A percentile compares a stretch with the other conserved stretches of the same genome.
Conservation (phyloP, 495 filamentous ascomycete genomes). For the Xylaria scruposa region DNA sequence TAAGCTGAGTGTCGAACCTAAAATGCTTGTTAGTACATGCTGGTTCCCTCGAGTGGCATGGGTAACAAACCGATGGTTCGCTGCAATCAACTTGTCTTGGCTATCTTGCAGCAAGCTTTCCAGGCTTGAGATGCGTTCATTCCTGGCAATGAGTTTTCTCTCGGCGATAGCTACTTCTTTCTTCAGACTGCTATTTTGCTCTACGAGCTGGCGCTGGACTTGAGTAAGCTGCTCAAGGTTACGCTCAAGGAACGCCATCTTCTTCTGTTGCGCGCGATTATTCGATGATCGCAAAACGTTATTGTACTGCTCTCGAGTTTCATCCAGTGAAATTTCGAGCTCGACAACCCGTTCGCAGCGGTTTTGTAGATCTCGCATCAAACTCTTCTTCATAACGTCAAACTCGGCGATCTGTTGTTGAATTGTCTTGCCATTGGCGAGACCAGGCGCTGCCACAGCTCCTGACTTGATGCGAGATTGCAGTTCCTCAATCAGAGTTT, state of each 20-base stretch:
- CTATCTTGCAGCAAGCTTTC: constrained; percentile 93
- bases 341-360: constrained; percentile 97
- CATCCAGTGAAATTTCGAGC: constrained; percentile 94
- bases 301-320: constrained; percentile 98
- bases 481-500: constrained; percentile 74
- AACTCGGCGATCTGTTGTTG: constrained; percentile 98
- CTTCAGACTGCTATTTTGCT: constrained; percentile 95
- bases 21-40: constrained; percentile 27
- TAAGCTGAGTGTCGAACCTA: constrained; percentile 96
- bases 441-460: constrained; percentile 58
- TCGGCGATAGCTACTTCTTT: constrained; percentile 99
- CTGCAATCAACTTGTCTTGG: constrained; percentile 94
- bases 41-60: background rate
- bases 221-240: constrained; percentile 97
- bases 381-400: constrained; percentile 98
- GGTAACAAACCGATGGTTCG: constrained; percentile 85
- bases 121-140: constrained; percentile 92
- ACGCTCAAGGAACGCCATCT: constrained; percentile 98
- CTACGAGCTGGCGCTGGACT: constrained; percentile 95
- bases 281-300: constrained; percentile 94
- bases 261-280: constrained; percentile 98
- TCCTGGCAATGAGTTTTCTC: constrained; percentile 92
- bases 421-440: constrained; percentile 85
- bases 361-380: constrained; percentile 99
- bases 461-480: constrained; percentile 71